Percentiles rank a stretch among this genome's conserved stretches.
These are phyloP conservation scores for Tuber indicum DNA, from an alignment of 495 filamentous ascomycete species.

Conservation along the genomic window DNA sequence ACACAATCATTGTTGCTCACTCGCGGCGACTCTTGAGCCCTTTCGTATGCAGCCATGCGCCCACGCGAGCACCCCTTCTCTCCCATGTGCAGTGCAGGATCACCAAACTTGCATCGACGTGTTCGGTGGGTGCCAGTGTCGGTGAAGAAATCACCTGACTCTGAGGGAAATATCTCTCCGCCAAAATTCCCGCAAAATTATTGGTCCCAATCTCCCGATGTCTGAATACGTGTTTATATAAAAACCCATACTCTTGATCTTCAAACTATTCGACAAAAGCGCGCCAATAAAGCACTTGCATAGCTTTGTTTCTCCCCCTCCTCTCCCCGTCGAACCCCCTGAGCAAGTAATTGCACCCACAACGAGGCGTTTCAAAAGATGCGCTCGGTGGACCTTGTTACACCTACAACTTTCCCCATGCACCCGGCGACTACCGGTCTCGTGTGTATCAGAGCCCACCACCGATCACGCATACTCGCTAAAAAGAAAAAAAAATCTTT, in stretches of 20 bases:
- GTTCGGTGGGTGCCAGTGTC: conserved; percentile 9
- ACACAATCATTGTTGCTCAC: conserved; percentile 35
- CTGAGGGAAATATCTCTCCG: conserved; percentile 4
- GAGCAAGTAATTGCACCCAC: neutral
- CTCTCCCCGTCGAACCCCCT: neutral
- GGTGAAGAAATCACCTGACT: conserved; percentile 13
- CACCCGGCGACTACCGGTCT: neutral
- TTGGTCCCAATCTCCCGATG: neutral
- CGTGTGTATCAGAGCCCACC: neutral
- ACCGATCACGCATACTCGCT: neutral
- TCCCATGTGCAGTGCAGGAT: neutral
- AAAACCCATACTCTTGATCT: neutral
- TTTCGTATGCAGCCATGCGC: conserved; percentile 1
- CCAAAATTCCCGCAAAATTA: neutral
- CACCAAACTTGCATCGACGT: conserved; percentile 9
- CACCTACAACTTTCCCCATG: neutral
- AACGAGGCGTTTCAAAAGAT: neutral
- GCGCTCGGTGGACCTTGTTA: neutral
- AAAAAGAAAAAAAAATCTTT: neutral
- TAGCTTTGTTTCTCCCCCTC: neutral
- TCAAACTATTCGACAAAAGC: neutral
- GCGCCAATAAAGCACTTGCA: neutral
- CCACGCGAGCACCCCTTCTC: conserved; percentile 1
- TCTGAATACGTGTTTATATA: conserved; percentile 8
- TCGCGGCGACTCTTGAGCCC: conserved; percentile 6